Conservation (phyloP, 495 filamentous ascomycete genomes). For the Penicillium cinerascens region DNA sequence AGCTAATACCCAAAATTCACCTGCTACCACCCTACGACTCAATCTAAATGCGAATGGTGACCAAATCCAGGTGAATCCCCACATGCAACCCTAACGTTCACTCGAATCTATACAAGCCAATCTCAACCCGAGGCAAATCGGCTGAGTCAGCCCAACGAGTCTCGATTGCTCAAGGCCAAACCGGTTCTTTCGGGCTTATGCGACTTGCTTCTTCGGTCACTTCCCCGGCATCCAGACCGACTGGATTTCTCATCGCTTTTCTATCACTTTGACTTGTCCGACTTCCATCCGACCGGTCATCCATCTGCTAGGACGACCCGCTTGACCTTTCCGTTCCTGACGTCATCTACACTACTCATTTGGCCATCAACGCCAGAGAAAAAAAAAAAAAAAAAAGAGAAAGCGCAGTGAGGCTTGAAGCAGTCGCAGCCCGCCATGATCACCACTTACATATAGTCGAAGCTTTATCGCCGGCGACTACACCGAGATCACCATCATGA, state of each 20-base stretch:
- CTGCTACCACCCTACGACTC: neutral
- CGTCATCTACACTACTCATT: constrained; percentile 17
- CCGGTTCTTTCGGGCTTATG: neutral
- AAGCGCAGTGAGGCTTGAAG: constrained; percentile 4
- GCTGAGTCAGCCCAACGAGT: neutral
- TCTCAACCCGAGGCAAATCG: neutral
- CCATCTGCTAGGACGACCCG: neutral
- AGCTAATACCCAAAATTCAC: too few species aligned
- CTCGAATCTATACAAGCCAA: neutral
- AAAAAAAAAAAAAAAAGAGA: constrained; percentile 3
- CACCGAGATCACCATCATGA: constrained; percentile 30
- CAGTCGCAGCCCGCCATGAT: constrained; percentile 14
- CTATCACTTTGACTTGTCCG: neutral
- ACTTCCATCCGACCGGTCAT: neutral
- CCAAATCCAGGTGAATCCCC: neutral
- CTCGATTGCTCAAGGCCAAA: neutral
- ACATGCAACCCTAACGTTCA: neutral
- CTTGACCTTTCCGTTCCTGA: constrained; percentile 15
- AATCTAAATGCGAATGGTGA: neutral
- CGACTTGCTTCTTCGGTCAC: neutral
- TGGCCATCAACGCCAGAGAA: neutral
- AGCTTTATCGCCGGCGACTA: constrained; percentile 6
- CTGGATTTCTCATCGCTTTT: neutral
- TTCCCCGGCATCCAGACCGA: neutral
- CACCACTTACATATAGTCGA: constrained; percentile 12